phyloP scores from a whole-genome alignment of 139 green algal genomes.

The Pycnococcus provasolii region DNA sequence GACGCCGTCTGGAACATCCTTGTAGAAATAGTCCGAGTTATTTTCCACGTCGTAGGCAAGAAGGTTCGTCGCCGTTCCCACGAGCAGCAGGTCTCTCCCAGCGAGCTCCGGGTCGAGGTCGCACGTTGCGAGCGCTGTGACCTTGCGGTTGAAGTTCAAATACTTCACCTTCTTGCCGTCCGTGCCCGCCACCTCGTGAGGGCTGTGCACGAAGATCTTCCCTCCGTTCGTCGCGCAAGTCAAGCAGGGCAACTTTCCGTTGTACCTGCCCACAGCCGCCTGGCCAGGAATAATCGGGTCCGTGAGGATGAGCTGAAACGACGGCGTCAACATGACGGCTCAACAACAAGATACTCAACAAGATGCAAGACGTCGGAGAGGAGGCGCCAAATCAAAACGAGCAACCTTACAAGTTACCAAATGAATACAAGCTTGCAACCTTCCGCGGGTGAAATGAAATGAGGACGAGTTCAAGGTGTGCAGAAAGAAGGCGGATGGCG shows the following conservation, averaged over 20 bases:
- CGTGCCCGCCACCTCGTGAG: constrained; percentile 27
- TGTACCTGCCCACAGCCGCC: constrained; percentile 43
- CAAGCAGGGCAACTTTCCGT: constrained; percentile 41
- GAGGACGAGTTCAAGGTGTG: too few relatives aligned
- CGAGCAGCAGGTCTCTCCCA: constrained; percentile 45
- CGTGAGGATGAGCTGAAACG: not conserved
- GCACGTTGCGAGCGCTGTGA: constrained; percentile 42
- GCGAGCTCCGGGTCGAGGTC: not conserved
- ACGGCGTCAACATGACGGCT: not conserved
- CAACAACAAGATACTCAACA: too few relatives aligned
- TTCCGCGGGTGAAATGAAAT: too few relatives aligned
- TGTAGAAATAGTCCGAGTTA: constrained; percentile 64
- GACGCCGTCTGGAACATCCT: constrained; percentile 50
- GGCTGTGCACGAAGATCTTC: constrained; percentile 60
- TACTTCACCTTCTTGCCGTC: constrained; percentile 29
- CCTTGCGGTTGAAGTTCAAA: constrained; percentile 61
- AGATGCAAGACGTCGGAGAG: too few relatives aligned
- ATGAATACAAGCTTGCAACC: too few relatives aligned
- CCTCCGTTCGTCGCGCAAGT: constrained; percentile 47
- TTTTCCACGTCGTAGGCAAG: constrained; percentile 53
- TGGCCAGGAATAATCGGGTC: constrained; percentile 24
- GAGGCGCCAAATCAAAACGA: too few relatives aligned
- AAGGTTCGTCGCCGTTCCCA: constrained; percentile 42
- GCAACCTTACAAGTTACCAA: too few relatives aligned
- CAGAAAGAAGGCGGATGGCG: too few relatives aligned